Evolutionary conservation across 2,329 filamentous ascomycete genomes (phyloP).

Genomic region (Nakataea oryzae): DNA sequence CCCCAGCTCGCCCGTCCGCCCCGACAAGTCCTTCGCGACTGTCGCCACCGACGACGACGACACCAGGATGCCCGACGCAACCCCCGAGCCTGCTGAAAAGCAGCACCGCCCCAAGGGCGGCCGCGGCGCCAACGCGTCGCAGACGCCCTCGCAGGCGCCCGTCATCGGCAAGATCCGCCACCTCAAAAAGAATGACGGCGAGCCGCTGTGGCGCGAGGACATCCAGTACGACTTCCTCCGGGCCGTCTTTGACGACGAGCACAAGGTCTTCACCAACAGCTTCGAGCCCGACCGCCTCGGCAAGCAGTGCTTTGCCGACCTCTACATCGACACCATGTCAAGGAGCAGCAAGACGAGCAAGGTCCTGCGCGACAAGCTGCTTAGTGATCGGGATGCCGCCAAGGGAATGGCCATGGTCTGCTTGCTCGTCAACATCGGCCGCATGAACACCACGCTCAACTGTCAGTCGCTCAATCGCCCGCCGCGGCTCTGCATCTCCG

Average conservation of each 20-base stretch:
- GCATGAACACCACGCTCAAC: slow-evolving; percentile 98
- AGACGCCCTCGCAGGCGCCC: slow-evolving; percentile 21
- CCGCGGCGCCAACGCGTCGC: slow-evolving; percentile 17
- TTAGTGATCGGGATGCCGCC: slow-evolving; percentile 82
- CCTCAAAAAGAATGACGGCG: slow-evolving; percentile 80
- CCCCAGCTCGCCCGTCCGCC: slow-evolving; percentile 32
- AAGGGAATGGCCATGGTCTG: slow-evolving; percentile 99
- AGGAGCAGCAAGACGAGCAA: slow-evolving; percentile 99
- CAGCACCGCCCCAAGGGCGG: slow-evolving; percentile 15
- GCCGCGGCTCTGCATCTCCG: slow-evolving; percentile 1
- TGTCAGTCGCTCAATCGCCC: slow-evolving; percentile 47
- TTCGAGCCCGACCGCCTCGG: slow-evolving; percentile 55
- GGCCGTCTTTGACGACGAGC: slow-evolving; percentile 66
- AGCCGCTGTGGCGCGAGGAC: slow-evolving; percentile 76
- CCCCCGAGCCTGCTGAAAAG: slow-evolving; percentile 26
- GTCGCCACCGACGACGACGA: slow-evolving; percentile 38
- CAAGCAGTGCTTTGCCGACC: slow-evolving; percentile 78
- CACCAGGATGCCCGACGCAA: slow-evolving; percentile 26
- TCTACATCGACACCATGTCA: slow-evolving; percentile 98
- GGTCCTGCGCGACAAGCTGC: slow-evolving; percentile 90
- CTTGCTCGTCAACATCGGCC: slow-evolving; percentile 87
- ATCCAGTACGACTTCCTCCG: slow-evolving; percentile 83
- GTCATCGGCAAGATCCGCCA: slow-evolving; percentile 65
- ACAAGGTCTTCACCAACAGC: slow-evolving; percentile 77
- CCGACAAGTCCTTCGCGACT: slow-evolving; percentile 36